Evolutionary conservation across 495 filamentous ascomycete species (phyloP).

Genomic region (Penicillium maclennaniae): DNA sequence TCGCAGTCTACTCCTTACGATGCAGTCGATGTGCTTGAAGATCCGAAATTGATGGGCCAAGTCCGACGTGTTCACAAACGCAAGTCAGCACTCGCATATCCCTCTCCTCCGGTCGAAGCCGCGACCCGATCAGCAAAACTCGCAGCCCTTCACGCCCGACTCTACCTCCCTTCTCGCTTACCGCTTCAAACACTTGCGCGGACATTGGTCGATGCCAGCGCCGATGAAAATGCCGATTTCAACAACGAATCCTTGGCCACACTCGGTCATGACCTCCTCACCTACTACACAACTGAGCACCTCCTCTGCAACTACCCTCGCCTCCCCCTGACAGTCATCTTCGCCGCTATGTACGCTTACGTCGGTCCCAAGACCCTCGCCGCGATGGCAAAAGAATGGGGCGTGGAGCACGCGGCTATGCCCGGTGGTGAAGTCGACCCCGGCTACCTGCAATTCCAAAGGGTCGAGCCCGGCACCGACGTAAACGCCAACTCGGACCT

Average conservation of each 20-base stretch:
- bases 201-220: constrained; percentile 77
- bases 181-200: constrained; percentile 84
- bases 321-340: constrained; percentile 76
- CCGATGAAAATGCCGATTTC: constrained; percentile 68
- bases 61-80: constrained; percentile 18
- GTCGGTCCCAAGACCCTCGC: constrained; percentile 67
- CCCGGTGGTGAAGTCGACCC: constrained; percentile 91
- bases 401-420: constrained; percentile 75
- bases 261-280: constrained; percentile 76
- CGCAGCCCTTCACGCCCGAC: constrained; percentile 86
- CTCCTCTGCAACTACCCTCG: constrained; percentile 85
- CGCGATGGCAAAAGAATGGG: constrained; percentile 76
- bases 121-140: constrained; percentile 83
- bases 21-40: constrained; percentile 12
- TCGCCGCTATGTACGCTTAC: constrained; percentile 79
- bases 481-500: constrained; percentile 13
- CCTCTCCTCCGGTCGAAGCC: constrained; percentile 65
- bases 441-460: constrained; percentile 79
- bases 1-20: constrained; percentile 10
- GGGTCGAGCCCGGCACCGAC: constrained; percentile 55
- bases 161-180: constrained; percentile 74
- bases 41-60: constrained; percentile 15
- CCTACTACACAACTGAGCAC: constrained; percentile 83
- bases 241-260: constrained; percentile 80
- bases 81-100: constrained; percentile 36